These are phyloP conservation scores for Vitis rupestris DNA, from an alignment of 164 flowering plant species.

Conservation along the genomic window DNA sequence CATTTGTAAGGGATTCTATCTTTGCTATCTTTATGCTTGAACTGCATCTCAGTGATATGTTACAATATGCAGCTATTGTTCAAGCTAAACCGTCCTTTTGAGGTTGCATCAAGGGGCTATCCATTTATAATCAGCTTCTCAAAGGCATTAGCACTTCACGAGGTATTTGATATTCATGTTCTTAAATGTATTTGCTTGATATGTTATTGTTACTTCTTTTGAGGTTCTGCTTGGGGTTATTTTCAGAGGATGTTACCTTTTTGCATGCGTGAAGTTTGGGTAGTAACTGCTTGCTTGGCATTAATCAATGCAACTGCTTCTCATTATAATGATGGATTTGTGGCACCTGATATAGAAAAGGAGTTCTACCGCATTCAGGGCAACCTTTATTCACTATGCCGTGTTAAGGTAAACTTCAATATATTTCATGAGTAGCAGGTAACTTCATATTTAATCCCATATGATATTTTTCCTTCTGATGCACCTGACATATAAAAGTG, in stretches of 20 bases:
- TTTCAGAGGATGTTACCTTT: constrained; percentile 77
- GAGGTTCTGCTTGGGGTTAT: constrained; percentile 5
- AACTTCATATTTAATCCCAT: background rate
- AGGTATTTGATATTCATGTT: constrained; percentile 45
- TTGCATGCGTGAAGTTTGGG: constrained; percentile 97
- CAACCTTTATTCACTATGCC: constrained; percentile 83
- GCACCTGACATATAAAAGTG: background rate
- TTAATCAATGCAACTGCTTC: constrained; percentile 67
- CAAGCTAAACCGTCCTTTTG: constrained; percentile 85
- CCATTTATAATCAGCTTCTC: constrained; percentile 86
- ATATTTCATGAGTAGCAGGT: too few relatives aligned
- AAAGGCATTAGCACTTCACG: constrained; percentile 68
- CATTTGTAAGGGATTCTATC: too few relatives aligned
- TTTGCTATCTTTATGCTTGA: constrained; percentile 4
- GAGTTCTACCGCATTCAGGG: constrained; percentile 91
- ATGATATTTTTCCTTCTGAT: background rate
- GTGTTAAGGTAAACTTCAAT: constrained; percentile 67
- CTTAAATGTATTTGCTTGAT: background rate
- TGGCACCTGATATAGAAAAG: constrained; percentile 75
- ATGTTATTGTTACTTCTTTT: background rate
- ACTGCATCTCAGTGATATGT: constrained; percentile 7
- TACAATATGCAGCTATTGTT: constrained; percentile 64
- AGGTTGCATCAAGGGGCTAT: constrained; percentile 94
- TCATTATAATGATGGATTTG: constrained; percentile 55
- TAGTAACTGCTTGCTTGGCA: constrained; percentile 83